Base-by-base conservation (phyloP, 176 grass and related monocot species). In the sorghum (Sorghum bicolor) region DNA sequence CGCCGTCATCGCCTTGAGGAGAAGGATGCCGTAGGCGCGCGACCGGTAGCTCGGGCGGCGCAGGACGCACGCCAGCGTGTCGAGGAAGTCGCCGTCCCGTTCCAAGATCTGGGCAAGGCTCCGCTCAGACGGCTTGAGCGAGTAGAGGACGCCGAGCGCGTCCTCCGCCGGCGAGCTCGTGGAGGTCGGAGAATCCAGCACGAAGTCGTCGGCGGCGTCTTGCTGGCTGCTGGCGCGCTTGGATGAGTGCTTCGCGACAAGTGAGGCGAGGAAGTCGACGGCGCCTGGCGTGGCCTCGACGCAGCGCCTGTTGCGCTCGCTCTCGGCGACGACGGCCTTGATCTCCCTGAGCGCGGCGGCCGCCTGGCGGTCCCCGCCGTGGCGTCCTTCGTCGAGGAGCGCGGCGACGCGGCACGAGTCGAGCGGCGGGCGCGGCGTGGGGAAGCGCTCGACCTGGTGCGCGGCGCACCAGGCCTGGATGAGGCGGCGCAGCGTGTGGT, bases 401-500 rank as follows among this genome's bases (percentile, higher is more conserved):
- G 55, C 72, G 22, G 80, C 79, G 30, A 99, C 66, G 60, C 87
- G 87, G 39, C 47, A 16, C 11, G 80, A 39, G 77, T 83, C 90
- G 8, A 94, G 82, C 1, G 89, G 88, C 20, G 61, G 70, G 55
- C 88, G 88, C 10, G 86, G 93, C 4, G 93, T 93, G 8, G 96
- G 93, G 85, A 92, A 88, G 6, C 89, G 77, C 87, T 98, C 93
- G 63, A 95, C 69, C 30, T 81, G 80, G 80, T 96, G 91, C 1
- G 71, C 70, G 1, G 84, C 82, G 83, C 89, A 99, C 96, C 96
- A 99, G 3, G 88, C 85, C 76, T 96, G 96, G 86, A 92, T 96
- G 40, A 99, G 85, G 36, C 96, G 88, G 28, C 91, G 89, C 22
- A 99, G 80, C 58, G 91, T 99, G 89, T 99, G 93, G 93, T 99